A percentile compares a stretch with the other conserved stretches of the same genome.
Conservation (phyloP, 116 monocot genomes). For the Zostera marina region DNA sequence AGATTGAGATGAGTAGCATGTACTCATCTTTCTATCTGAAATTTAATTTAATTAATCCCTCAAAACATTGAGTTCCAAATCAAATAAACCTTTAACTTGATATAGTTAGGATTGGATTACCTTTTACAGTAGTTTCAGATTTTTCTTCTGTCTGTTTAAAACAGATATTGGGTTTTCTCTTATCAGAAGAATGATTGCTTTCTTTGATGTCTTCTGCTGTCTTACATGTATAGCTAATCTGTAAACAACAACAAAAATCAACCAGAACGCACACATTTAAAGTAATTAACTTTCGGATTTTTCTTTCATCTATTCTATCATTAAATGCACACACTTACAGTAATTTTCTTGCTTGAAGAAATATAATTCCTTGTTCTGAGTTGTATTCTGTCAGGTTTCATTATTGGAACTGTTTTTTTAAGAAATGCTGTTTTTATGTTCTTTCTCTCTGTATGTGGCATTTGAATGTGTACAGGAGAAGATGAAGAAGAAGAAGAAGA, state of each 20-base stretch:
- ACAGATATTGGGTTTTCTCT: background rate
- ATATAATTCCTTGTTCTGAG: background rate
- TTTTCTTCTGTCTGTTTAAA: conserved; percentile 6
- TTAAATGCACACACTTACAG: conserved; percentile 7
- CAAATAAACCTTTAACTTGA: conserved; percentile 4
- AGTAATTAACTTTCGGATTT: background rate
- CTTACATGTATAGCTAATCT: conserved; percentile 11
- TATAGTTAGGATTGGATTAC: conserved; percentile 5
- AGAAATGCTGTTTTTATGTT: background rate
- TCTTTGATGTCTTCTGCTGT: background rate
- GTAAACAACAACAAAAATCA: background rate
- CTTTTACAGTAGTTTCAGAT: conserved; percentile 9
- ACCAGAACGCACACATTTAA: too few species aligned
- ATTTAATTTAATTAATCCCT: conserved; percentile 18
- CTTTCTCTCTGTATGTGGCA: background rate
- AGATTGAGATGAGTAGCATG: too few species aligned
- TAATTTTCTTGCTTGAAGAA: conserved; percentile 12
- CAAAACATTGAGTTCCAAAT: conserved; percentile 4
- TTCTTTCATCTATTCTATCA: background rate
- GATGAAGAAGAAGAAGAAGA: background rate
- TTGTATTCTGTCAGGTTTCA: too few species aligned
- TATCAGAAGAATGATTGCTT: background rate
- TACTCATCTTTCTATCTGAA: conserved; percentile 5
- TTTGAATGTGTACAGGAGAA: too few species aligned
- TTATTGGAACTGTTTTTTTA: too few species aligned